These are phyloP conservation scores for Calonectria montana DNA, from an alignment of 2,329 filamentous ascomycete genomes.

Conservation along the genomic window DNA sequence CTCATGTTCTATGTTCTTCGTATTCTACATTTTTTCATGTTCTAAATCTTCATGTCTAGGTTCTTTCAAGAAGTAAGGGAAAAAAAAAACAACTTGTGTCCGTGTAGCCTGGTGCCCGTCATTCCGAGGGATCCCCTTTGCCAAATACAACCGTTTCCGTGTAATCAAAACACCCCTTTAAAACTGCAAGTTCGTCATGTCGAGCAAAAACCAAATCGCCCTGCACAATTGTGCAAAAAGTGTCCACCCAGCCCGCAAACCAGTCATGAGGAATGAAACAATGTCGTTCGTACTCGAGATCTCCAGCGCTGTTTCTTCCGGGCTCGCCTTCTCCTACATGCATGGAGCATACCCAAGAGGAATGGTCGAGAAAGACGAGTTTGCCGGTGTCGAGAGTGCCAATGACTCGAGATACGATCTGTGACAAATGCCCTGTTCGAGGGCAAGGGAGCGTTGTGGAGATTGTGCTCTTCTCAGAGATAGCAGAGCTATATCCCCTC, in stretches of 20 bases:
- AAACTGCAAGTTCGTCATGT: not conserved
- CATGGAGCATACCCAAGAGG: slow-evolving; percentile 29
- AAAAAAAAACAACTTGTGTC: not conserved
- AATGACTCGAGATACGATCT: slow-evolving; percentile 27
- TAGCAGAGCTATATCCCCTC: not conserved
- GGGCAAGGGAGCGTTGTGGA: not conserved
- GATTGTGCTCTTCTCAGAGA: not conserved
- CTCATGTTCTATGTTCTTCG: not conserved
- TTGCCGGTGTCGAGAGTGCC: slow-evolving; percentile 49
- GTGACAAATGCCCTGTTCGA: slow-evolving; percentile 6
- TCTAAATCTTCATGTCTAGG: not conserved
- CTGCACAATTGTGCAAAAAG: slow-evolving; percentile 3
- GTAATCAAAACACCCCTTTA: slow-evolving; percentile 2
- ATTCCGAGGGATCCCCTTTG: not conserved
- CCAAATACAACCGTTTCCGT: not conserved
- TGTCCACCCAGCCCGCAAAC: slow-evolving; percentile 25
- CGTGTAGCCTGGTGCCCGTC: not conserved
- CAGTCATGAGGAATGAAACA: slow-evolving; percentile 31
- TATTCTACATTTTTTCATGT: not conserved
- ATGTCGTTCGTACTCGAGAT: slow-evolving; percentile 11
- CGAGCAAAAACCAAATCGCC: not conserved
- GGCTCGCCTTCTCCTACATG: slow-evolving; percentile 14
- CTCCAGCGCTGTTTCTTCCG: not conserved
- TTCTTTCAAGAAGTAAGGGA: too few species aligned
- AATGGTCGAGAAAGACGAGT: slow-evolving; percentile 44